A percentile compares a stretch with the other conserved stretches of the same genome.
phyloP scores from a whole-genome alignment of 1,284 basidiomycete genomes.

The Filobasidium uniguttulatum region DNA sequence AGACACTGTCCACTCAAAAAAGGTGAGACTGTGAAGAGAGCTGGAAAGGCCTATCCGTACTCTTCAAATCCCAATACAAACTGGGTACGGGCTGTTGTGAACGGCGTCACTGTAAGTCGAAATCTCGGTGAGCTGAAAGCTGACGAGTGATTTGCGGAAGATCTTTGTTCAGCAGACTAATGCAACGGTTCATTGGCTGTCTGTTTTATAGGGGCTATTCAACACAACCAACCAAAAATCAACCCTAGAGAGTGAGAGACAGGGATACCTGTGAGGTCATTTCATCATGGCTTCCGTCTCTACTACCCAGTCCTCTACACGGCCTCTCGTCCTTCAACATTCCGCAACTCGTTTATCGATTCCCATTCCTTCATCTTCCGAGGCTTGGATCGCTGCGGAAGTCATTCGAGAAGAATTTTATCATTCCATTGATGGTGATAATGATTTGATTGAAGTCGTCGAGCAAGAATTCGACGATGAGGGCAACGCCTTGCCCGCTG shows the following conservation, averaged over 20 bases:
- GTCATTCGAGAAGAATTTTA: constrained; percentile 73
- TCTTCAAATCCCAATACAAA: too few relatives aligned
- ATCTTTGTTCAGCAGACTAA: too few relatives aligned
- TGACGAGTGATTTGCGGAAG: too few relatives aligned
- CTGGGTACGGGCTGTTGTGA: too few relatives aligned
- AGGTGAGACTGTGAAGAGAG: too few relatives aligned
- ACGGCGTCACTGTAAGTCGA: too few relatives aligned
- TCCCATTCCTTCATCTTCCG: constrained; percentile 59
- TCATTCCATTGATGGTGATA: constrained; percentile 43
- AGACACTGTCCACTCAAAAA: too few relatives aligned
- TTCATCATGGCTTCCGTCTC: constrained; percentile 31
- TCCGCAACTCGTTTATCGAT: constrained; percentile 47
- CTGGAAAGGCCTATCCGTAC: too few relatives aligned
- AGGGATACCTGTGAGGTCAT: too few relatives aligned
- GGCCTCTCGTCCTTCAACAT: constrained; percentile 38
- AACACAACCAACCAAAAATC: neutral
- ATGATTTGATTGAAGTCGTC: constrained; percentile 21
- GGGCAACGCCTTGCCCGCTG: constrained; percentile 20
- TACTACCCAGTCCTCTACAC: constrained; percentile 23
- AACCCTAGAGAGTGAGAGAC: neutral
- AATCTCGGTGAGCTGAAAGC: too few relatives aligned
- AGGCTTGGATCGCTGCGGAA: constrained; percentile 73
- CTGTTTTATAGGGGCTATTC: too few relatives aligned
- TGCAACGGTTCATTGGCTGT: too few relatives aligned
- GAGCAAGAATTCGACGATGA: constrained; percentile 36